Conservation (phyloP, 2,329 filamentous ascomycete genomes). For the Nothomitra cinnamomea region DNA sequence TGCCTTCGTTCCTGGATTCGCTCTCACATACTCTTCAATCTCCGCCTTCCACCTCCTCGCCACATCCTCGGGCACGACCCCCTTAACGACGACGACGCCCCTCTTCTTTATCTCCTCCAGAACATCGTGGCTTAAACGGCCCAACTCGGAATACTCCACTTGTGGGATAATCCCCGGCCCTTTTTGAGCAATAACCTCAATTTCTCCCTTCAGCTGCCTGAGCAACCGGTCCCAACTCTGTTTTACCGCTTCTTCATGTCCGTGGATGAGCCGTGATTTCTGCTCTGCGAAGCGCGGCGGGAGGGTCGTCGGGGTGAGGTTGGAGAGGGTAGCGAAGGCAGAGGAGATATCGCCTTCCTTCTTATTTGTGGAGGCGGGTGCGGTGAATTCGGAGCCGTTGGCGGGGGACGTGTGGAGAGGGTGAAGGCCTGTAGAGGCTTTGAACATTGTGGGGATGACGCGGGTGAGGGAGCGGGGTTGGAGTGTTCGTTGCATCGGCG, state of each 20-base stretch:
- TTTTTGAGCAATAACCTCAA: constrained; percentile 27
- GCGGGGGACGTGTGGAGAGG: too few species aligned
- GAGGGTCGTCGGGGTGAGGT: constrained; percentile 27
- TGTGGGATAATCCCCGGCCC: constrained; percentile 30
- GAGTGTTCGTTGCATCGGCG: too few species aligned
- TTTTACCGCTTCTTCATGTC: constrained; percentile 30
- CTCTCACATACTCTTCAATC: constrained; percentile 44
- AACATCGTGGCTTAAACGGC: constrained; percentile 19
- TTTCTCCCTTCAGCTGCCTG: constrained; percentile 28
- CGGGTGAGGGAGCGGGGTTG: too few species aligned
- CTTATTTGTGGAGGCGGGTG: constrained; percentile 18
- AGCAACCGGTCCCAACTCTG: constrained; percentile 34
- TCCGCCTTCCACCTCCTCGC: constrained; percentile 48
- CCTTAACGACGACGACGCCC: constrained; percentile 46
- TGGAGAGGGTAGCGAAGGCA: constrained; percentile 42
- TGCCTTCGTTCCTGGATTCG: constrained; percentile 45
- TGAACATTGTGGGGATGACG: too few species aligned
- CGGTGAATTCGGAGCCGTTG: background rate
- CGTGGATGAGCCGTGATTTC: constrained; percentile 35
- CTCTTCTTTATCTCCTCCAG: constrained; percentile 39
- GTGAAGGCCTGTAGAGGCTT: too few species aligned
- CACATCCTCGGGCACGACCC: constrained; percentile 45
- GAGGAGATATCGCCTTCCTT: constrained; percentile 46
- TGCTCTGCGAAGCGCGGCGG: constrained; percentile 38
- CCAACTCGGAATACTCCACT: constrained; percentile 24